Evolutionary conservation across 148 eudicot genomes (phyloP).

Genomic region (Heliosperma pusillum): DNA sequence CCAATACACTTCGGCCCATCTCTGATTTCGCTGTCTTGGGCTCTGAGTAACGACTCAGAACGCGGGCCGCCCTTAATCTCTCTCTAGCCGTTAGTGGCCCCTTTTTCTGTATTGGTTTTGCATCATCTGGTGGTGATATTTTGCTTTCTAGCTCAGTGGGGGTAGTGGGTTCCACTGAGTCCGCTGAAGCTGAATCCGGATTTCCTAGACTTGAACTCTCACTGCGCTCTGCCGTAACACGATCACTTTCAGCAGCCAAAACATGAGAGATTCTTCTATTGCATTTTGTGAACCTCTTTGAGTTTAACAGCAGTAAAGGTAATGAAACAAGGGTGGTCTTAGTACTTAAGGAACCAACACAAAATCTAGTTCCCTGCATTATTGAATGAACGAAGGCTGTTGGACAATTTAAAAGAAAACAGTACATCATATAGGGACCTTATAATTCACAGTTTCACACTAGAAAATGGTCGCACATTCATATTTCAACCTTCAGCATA

Average conservation of each 20-base stretch:
- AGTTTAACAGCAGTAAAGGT: slow-evolving; percentile 22
- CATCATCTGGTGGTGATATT: slow-evolving; percentile 24
- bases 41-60: slow-evolving; percentile 72
- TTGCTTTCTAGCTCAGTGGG: slow-evolving; percentile 16
- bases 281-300: slow-evolving; percentile 26
- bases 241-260: slow-evolving; percentile 52
- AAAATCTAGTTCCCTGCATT: slow-evolving; percentile 38
- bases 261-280: slow-evolving; percentile 32
- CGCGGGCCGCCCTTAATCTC: slow-evolving; percentile 87
- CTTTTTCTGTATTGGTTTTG: slow-evolving; percentile 36
- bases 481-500: neutral
- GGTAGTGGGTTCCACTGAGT: slow-evolving; percentile 22
- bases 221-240: slow-evolving; percentile 18
- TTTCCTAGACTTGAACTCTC: neutral
- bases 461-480: neutral
- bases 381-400: slow-evolving; percentile 5
- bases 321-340: slow-evolving; percentile 30
- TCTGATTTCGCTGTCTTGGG: slow-evolving; percentile 49
- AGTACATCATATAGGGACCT: neutral
- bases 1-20: slow-evolving; percentile 72
- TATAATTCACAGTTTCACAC: neutral
- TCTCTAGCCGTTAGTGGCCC: slow-evolving; percentile 75
- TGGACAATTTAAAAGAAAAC: neutral
- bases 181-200: slow-evolving; percentile 6
- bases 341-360: slow-evolving; percentile 20